phyloP scores from a whole-genome alignment of 371 early-diverging fungal genomes.

The Mortierella sp. region DNA sequence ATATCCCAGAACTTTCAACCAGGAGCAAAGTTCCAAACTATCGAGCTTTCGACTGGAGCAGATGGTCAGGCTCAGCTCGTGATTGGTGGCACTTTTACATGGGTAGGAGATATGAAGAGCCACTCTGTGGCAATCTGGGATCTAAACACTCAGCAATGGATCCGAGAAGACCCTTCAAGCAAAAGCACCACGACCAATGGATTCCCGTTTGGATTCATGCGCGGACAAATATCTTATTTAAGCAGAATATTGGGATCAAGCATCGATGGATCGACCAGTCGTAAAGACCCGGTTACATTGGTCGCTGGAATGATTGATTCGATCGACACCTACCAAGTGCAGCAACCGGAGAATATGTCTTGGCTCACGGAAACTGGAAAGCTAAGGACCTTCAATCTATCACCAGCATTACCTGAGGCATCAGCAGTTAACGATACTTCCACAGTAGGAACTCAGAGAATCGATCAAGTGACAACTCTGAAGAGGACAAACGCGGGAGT shows the following conservation, averaged over 20 bases:
- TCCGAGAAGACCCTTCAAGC: constrained; percentile 1
- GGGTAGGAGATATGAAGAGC: neutral
- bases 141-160: constrained; percentile 22
- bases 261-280: neutral
- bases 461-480: neutral
- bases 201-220: constrained; percentile 29
- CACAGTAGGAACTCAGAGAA: neutral
- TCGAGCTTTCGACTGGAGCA: constrained; percentile 19
- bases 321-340: constrained; percentile 28
- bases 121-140: constrained; percentile 37
- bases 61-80: constrained; percentile 30
- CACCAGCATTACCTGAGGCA: constrained; percentile 10
- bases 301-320: constrained; percentile 40
- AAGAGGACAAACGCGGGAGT: constrained; percentile 23
- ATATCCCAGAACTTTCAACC: constrained; percentile 18
- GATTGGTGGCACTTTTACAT: constrained; percentile 21
- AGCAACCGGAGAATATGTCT: constrained; percentile 21
- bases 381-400: constrained; percentile 32
- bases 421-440: neutral
- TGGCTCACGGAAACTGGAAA: constrained; percentile 33
- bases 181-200: neutral
- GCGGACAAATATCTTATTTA: constrained; percentile 36
- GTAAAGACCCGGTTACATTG: constrained; percentile 6
- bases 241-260: constrained; percentile 29
- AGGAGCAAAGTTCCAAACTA: constrained; percentile 18